phyloP scores from a whole-genome alignment of 1,284 basidiomycete species.

The Tylopilus orsonianus region DNA sequence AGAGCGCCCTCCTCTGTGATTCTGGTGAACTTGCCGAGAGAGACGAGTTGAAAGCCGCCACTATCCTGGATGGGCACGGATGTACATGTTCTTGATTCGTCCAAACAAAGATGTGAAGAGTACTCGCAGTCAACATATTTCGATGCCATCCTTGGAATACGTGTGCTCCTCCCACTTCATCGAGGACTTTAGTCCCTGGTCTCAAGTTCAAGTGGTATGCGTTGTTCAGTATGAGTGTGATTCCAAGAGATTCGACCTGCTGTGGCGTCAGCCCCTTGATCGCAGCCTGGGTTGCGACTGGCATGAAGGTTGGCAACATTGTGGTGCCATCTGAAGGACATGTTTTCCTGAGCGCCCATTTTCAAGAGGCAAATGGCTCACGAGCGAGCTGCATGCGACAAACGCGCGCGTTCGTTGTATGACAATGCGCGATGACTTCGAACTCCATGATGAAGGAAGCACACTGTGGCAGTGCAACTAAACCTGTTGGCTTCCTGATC shows the following conservation, averaged over 20 bases:
- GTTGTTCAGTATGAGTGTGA: slow-evolving; percentile 81
- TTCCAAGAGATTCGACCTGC: slow-evolving; percentile 76
- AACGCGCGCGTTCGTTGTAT: slow-evolving; percentile 74
- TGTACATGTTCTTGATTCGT: not conserved
- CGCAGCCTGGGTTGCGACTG: slow-evolving; percentile 84
- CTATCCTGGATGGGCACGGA: slow-evolving; percentile 56
- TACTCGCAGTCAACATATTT: slow-evolving; percentile 74
- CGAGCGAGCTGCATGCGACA: slow-evolving; percentile 73
- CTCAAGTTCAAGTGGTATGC: slow-evolving; percentile 83
- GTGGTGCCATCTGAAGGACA: slow-evolving; percentile 65
- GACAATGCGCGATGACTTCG: slow-evolving; percentile 74
- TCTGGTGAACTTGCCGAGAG: slow-evolving; percentile 76
- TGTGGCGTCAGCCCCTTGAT: slow-evolving; percentile 85
- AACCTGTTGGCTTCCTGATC: slow-evolving; percentile 5
- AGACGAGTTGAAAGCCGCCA: slow-evolving; percentile 85
- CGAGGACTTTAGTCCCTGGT: slow-evolving; percentile 71
- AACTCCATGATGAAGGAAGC: slow-evolving; percentile 58
- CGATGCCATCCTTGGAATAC: slow-evolving; percentile 81
- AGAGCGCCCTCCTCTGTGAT: slow-evolving; percentile 85
- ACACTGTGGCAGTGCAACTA: slow-evolving; percentile 16
- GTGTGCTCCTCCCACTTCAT: slow-evolving; percentile 77
- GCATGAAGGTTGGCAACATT: slow-evolving; percentile 86
- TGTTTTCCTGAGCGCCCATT: slow-evolving; percentile 5
- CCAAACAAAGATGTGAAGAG: slow-evolving; percentile 10
- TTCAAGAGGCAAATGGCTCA: slow-evolving; percentile 34